Conservation (phyloP, 495 filamentous ascomycete genomes). For the Penicillium mononematosum region DNA sequence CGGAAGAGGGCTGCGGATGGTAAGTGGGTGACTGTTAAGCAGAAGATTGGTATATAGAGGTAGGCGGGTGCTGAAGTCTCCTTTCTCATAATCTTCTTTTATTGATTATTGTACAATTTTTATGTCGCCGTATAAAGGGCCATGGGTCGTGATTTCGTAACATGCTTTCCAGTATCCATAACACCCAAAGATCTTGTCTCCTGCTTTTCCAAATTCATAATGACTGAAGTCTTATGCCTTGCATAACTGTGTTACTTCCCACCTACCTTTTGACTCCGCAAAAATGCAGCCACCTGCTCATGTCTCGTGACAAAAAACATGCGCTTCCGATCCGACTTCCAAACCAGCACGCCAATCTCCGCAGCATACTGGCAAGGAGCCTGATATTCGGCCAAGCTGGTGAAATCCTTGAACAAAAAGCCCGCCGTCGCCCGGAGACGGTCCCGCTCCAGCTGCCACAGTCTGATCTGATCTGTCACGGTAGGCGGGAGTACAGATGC, state of each 20-base stretch:
- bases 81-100: not conserved
- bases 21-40: slow-evolving; percentile 4
- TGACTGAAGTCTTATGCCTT: not conserved
- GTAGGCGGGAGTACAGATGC: slow-evolving; percentile 80
- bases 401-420: slow-evolving; percentile 89
- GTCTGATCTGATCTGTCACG: slow-evolving; percentile 92
- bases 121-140: slow-evolving; percentile 1
- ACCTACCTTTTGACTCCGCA: slow-evolving; percentile 58
- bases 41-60: not conserved
- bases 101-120: slow-evolving; percentile 9
- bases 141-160: slow-evolving; percentile 13
- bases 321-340: slow-evolving; percentile 74
- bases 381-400: slow-evolving; percentile 70
- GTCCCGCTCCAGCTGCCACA: slow-evolving; percentile 97
- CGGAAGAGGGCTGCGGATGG: slow-evolving; percentile 7
- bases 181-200: not conserved
- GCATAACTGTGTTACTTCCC: not conserved
- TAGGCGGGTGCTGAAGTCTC: not conserved
- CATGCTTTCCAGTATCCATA: not conserved
- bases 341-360: slow-evolving; percentile 87
- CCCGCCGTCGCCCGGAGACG: slow-evolving; percentile 78
- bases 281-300: slow-evolving; percentile 77
- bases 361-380: slow-evolving; percentile 75
- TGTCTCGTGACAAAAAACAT: slow-evolving; percentile 85
- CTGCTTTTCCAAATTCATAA: slow-evolving; percentile 2